Base-by-base conservation (phyloP, 2,329 filamentous ascomycete species). In the Exserohilum turcica region DNA sequence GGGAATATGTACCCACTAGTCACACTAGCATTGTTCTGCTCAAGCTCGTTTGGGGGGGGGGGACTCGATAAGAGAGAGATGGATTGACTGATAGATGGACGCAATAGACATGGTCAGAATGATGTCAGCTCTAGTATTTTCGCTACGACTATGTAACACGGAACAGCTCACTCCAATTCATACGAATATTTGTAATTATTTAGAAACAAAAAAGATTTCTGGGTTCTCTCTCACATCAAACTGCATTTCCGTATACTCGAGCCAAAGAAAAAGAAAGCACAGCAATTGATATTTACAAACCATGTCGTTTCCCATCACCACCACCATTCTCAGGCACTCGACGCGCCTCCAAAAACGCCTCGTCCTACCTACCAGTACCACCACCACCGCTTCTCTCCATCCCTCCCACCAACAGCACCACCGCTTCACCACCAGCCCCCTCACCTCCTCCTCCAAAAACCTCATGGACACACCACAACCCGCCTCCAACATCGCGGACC, bases 401-500 rank as follows among this genome's bases (percentile, higher is more conserved):
- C 38, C 5, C 12, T 27, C n/a, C n/a, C 19, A n/a, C 6, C 8
- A 5, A n/a, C 37, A 15, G 27, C 13, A 39, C 3, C 28, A n/a
- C n/a, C n/a, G n/a, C 12, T 33, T 40, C 7, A 27, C 21, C 37
- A 28, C 37, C 5, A 36, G 33, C 6, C 33, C 13, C 37, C 9
- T 5, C 7, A 5, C n/a, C 3, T 44, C 8, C 13, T 19, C 54
- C 29, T 27, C 36, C 5, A 9, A 40, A 9, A 57, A 62, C 33
- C 21, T 64, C 6, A 66, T 67, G 57, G 60, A 61, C 29, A 48
- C 58, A 1, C 35, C 50, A 1, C 50, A 66, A 2, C 63, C 63
- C 6, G 42, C 54, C 8, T 55, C 61, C 16, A 67, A 67, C 49
- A 53, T 63, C 1, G 63, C 63, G 2, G 63, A 65, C n/a, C 49